phyloP scores from a whole-genome alignment of 371 early-diverging fungal species.

The Mucor saturninus region DNA sequence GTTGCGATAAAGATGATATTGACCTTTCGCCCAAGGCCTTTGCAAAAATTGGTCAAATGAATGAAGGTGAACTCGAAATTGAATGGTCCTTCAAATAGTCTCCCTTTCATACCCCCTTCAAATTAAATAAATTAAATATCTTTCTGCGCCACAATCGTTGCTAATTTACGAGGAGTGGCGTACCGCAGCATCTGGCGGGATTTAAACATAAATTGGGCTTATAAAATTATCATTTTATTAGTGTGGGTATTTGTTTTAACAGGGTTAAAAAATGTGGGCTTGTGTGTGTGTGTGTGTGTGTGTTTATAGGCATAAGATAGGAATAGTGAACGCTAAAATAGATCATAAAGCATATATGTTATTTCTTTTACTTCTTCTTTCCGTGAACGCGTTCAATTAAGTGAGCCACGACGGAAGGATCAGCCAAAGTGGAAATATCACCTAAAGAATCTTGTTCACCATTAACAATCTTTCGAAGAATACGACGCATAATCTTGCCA shows the following conservation, averaged over 20 bases:
- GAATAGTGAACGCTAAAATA: too few relatives aligned
- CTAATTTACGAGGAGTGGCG: too few relatives aligned
- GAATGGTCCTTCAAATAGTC: slow-evolving; percentile 9
- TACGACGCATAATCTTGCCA: slow-evolving; percentile 97
- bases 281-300: too few relatives aligned
- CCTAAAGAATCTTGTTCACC: slow-evolving; percentile 87
- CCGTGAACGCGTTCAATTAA: slow-evolving; percentile 35
- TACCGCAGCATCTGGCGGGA: too few relatives aligned
- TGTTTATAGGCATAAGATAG: too few relatives aligned
- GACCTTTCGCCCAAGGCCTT: slow-evolving; percentile 52
- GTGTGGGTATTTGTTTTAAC: background rate
- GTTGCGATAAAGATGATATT: slow-evolving; percentile 40
- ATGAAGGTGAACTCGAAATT: slow-evolving; percentile 2
- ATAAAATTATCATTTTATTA: background rate
- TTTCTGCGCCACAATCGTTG: too few relatives aligned
- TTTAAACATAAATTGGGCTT: background rate
- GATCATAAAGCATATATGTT: too few relatives aligned
- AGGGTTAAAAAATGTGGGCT: too few relatives aligned
- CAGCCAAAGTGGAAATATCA: slow-evolving; percentile 89
- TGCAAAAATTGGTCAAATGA: slow-evolving; percentile 30
- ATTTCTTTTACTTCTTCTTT: slow-evolving; percentile 14
- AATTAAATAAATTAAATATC: too few relatives aligned
- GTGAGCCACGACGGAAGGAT: slow-evolving; percentile 60
- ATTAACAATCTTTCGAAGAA: slow-evolving; percentile 91
- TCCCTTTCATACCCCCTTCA: background rate